Evolutionary conservation across 1,284 basidiomycete species (phyloP).

Genomic region (Farysia itapuensis): DNA sequence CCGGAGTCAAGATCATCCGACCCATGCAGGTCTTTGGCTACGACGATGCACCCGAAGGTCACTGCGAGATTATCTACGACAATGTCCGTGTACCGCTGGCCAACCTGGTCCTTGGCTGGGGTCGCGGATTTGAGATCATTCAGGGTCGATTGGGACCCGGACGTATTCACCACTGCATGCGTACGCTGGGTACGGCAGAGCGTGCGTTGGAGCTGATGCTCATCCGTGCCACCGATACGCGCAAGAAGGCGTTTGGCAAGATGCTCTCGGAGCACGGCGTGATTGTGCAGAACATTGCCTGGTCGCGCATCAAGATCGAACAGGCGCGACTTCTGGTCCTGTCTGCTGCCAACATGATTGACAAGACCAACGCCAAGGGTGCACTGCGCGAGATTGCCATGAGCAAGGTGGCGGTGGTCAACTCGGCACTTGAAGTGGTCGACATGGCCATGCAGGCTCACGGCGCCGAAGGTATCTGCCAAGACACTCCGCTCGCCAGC

Average conservation of each 20-base stretch:
- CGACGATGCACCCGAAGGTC: slow-evolving; percentile 67
- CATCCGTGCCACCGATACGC: slow-evolving; percentile 84
- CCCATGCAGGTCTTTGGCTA: slow-evolving; percentile 75
- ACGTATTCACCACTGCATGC: slow-evolving; percentile 92
- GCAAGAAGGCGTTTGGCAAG: slow-evolving; percentile 91
- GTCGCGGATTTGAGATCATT: slow-evolving; percentile 92
- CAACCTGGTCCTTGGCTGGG: slow-evolving; percentile 89
- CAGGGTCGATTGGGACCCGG: slow-evolving; percentile 96
- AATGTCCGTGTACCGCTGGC: slow-evolving; percentile 83
- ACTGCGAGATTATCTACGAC: slow-evolving; percentile 91
- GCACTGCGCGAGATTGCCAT: slow-evolving; percentile 96
- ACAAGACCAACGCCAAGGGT: slow-evolving; percentile 84
- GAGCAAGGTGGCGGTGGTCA: slow-evolving; percentile 84
- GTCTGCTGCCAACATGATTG: slow-evolving; percentile 92
- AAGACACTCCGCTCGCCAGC: slow-evolving; percentile 80
- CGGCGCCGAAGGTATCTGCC: slow-evolving; percentile 90
- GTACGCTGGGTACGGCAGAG: slow-evolving; percentile 85
- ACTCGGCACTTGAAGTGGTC: slow-evolving; percentile 80
- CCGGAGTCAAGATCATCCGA: slow-evolving; percentile 84
- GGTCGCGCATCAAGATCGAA: slow-evolving; percentile 90
- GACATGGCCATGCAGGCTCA: slow-evolving; percentile 88
- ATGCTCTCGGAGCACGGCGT: slow-evolving; percentile 89
- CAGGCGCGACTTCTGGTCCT: slow-evolving; percentile 81
- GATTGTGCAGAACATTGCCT: slow-evolving; percentile 84
- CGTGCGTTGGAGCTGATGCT: slow-evolving; percentile 85